Base-by-base conservation (phyloP, 2,329 filamentous ascomycete genomes). In the Leptographium lundbergii region DNA sequence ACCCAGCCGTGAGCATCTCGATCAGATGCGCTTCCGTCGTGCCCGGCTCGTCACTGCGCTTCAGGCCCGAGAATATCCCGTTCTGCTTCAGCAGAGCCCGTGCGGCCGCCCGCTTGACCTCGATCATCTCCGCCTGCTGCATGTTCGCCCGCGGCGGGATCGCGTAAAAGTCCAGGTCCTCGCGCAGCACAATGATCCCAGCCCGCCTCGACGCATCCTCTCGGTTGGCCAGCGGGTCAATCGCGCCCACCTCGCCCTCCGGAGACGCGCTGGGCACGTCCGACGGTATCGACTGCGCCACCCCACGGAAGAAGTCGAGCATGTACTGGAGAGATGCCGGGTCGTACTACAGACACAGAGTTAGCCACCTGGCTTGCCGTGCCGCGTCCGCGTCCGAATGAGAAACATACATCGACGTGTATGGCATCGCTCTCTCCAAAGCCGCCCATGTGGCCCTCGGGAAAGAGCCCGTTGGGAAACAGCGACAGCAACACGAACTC, bases 1-100 rank as follows among this genome's bases (percentile, higher is more conserved):
- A 97, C 92, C 92, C 94, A 69, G 94, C 94, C 58, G 94, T 99
- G 73, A 99, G 75, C 94, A 99, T 99, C 77, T 99, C 94, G 68
- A 99, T 99, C 47, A 99, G 79, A 77, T 99, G 94, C 66, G 96
- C 94, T 73, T 99, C 94, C 0, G 94, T 99, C 22, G 92, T 96
- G 24, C 94, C 94, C 22, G 89, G 86, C 73, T 99, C 94, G 66
- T 99, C 91, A 67, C 92, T 97, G 70, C 92, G 90, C 72, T 94
- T 88, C 54, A 99, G 76, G 0, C 94, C 94, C 4, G 91, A 96
- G 71, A 99, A 99, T 66, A 99, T 99, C 54, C 94, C 94, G 66
- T 91, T 84, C 72, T 99, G 94, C 69, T 84, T 82, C 65, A 96
- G 79, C 64, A 99, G 74, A n/a, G 90, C 89, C 65, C 83, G 85